Evolutionary conservation across 257 asterid genomes (phyloP), one percentile per base, ranked within the genome.

Genomic region (Knoxia roxburghii): DNA sequence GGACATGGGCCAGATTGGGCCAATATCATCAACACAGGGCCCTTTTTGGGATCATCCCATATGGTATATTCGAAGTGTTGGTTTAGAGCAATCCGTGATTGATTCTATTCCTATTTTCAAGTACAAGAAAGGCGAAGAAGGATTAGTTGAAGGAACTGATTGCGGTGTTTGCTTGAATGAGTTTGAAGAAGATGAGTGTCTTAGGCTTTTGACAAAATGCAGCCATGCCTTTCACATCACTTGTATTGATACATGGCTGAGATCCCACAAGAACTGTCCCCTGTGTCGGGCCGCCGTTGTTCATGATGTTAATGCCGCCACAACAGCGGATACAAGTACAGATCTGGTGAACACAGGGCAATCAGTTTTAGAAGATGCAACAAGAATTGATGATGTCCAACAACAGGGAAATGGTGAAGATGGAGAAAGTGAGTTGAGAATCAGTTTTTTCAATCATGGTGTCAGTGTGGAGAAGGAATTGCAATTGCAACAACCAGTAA

Each of bases 241-340:
- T 29, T 91, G 98, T 65, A 84, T 91, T 26, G 98, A 91, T 69
- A 84, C 87, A 18, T 91, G 98, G 98, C 33, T 91, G 6, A 73
- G 85, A 23, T 84, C 96, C 9, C 98, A 91, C 65, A 77, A 73
- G 75, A 91, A 79, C 57, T 91, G 98, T 65, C 98, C 95, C 0
- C 65, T 91, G 20, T 89, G 98, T 61, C 96, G 96, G 0, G 85
- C 98, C 10, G 90, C 95, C 1, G 26, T 91, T 7, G 45, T n/a
- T n/a, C n/a, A n/a, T n/a, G n/a, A n/a, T n/a, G n/a, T n/a, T n/a
- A n/a, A n/a, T n/a, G n/a, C n/a, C n/a, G n/a, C n/a, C n/a, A n/a
- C n/a, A n/a, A n/a, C n/a, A n/a, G n/a, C n/a, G n/a, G n/a, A n/a
- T n/a, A n/a, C n/a, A n/a, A n/a, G n/a, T n/a, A n/a, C n/a, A n/a